Conservation (phyloP, 805 yeast species). For the Zygotorulaspora chibaensis region DNA sequence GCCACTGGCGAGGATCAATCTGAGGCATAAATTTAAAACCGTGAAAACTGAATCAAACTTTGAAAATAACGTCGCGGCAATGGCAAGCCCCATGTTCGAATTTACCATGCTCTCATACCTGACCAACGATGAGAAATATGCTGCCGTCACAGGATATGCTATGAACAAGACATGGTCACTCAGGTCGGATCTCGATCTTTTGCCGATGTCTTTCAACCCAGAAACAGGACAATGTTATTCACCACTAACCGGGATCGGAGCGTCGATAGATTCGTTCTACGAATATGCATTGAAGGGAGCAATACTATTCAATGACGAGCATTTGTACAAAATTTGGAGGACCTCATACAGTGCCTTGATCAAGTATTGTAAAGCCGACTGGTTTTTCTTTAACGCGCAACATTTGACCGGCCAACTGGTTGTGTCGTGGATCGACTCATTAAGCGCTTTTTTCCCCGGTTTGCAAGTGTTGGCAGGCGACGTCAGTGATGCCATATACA, state of each 20-base stretch:
- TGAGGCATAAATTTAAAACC: slow-evolving; percentile 47
- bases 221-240: slow-evolving; percentile 52
- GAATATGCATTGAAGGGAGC: slow-evolving; percentile 82
- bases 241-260: slow-evolving; percentile 75
- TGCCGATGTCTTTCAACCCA: slow-evolving; percentile 78
- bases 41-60: slow-evolving; percentile 43
- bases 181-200: slow-evolving; percentile 54
- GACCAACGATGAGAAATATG: slow-evolving; percentile 72
- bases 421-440: slow-evolving; percentile 75
- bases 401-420: slow-evolving; percentile 45
- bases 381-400: slow-evolving; percentile 56
- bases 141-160: slow-evolving; percentile 53
- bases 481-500: slow-evolving; percentile 54
- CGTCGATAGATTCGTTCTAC: slow-evolving; percentile 85
- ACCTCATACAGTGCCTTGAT: slow-evolving; percentile 55
- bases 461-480: slow-evolving; percentile 76
- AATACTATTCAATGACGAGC: slow-evolving; percentile 62
- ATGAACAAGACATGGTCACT: slow-evolving; percentile 68
- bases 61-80: slow-evolving; percentile 87
- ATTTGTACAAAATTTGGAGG: slow-evolving; percentile 52
- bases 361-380: slow-evolving; percentile 47
- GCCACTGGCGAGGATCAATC: slow-evolving; percentile 77
- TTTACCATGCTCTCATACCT: slow-evolving; percentile 69
- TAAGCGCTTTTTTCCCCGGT: slow-evolving; percentile 88
- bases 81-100: slow-evolving; percentile 78